phyloP scores from a whole-genome alignment of 768 basidiomycete genomes.

The Coprinellus aureogranulatus region DNA sequence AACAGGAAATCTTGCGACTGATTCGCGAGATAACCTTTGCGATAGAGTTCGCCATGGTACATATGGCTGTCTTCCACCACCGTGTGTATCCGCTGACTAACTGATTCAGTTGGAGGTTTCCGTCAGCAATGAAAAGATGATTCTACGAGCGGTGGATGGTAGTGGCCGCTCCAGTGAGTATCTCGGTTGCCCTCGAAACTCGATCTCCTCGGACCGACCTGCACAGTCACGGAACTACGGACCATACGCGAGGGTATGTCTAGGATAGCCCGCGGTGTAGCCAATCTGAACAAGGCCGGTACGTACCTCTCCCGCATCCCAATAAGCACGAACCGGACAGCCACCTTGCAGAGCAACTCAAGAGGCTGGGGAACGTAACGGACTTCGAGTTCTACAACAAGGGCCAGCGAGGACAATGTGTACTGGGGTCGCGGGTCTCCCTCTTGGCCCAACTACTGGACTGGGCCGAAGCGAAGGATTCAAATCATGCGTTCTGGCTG shows the following conservation, averaged over 20 bases:
- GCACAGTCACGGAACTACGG: neutral
- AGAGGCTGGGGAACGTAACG: neutral
- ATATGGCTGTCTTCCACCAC: neutral
- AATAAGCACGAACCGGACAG: too few relatives aligned
- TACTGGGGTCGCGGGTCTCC: neutral
- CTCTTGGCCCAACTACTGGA: neutral
- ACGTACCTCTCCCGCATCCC: neutral
- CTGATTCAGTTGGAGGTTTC: neutral
- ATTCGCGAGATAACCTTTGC: neutral
- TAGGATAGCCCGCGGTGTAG: neutral
- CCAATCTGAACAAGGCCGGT: too few relatives aligned
- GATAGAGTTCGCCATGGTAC: neutral
- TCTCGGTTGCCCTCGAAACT: neutral
- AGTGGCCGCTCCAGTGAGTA: neutral
- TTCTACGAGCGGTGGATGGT: neutral
- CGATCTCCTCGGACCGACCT: neutral
- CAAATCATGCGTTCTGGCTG: slow-evolving; percentile 5
- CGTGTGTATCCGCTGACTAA: too few relatives aligned
- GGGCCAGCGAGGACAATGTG: neutral
- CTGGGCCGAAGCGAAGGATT: neutral
- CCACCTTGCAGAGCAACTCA: neutral
- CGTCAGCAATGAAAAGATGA: neutral
- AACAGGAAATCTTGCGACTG: neutral
- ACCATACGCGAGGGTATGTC: neutral
- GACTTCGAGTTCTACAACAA: neutral